phyloP scores from a whole-genome alignment of 176 grass and related monocot species.

The Aegilops umbellulata region DNA sequence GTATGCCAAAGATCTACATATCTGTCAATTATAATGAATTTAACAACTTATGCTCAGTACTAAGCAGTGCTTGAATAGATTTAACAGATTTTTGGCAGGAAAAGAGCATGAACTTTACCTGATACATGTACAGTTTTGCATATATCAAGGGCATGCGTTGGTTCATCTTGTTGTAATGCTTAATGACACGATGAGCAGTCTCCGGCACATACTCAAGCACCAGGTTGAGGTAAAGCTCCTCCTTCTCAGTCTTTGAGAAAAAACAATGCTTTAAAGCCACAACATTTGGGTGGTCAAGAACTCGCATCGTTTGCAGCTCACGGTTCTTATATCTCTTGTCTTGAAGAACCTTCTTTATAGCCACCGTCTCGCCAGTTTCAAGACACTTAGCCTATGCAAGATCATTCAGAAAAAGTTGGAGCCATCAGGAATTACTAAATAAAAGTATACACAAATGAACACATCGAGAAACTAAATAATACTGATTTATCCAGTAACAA shows the following conservation, averaged over 20 bases:
- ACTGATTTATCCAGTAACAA: conserved; percentile 19
- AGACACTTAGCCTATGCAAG: conserved; percentile 74
- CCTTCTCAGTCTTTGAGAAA: conserved; percentile 89
- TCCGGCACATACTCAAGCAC: conserved; percentile 97
- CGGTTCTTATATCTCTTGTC: conserved; percentile 92
- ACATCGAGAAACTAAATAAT: not conserved
- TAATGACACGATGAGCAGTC: conserved; percentile 81
- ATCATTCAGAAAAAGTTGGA: conserved; percentile 6
- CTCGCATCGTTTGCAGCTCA: conserved; percentile 77
- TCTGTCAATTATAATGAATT: conserved; percentile 54
- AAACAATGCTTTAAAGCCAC: conserved; percentile 81
- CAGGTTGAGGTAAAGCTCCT: conserved; percentile 89
- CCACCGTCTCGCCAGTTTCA: conserved; percentile 82
- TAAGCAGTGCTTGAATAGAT: not conserved
- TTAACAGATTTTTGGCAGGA: not conserved
- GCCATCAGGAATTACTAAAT: not conserved
- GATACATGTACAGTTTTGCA: conserved; percentile 90
- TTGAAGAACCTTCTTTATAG: conserved; percentile 96
- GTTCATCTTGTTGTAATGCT: conserved; percentile 85
- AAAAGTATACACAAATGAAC: not conserved
- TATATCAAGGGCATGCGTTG: conserved; percentile 85
- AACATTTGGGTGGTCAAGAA: conserved; percentile 96
- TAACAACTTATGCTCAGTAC: not conserved
- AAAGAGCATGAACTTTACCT: conserved; percentile 40
- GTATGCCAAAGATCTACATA: conserved; percentile 80